Evolutionary conservation across 1,139 yeast genomes (phyloP).

Genomic region (Magnusiomyces tetraspermus): DNA sequence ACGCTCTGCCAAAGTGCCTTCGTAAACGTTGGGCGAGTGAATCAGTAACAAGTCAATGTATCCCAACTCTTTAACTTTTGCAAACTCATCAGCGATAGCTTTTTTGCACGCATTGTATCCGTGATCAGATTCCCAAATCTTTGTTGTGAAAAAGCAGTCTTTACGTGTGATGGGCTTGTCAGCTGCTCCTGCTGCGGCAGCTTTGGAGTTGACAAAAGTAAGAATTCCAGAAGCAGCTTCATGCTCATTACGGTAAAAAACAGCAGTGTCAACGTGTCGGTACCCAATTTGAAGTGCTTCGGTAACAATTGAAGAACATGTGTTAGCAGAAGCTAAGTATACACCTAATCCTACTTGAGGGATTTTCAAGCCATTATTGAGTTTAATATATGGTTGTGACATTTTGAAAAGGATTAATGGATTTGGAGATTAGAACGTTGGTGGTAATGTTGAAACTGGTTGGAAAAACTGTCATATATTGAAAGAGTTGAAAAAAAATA

Average conservation of each 20-base stretch:
- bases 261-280: constrained; percentile 61
- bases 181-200: constrained; percentile 13
- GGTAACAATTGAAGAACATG: constrained; percentile 38
- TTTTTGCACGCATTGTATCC: constrained; percentile 47
- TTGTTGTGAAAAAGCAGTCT: constrained; percentile 66
- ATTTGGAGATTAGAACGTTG: no score
- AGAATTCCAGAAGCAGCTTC: constrained; percentile 45
- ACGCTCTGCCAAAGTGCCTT: neutral
- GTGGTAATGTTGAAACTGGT: no score
- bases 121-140: constrained; percentile 49
- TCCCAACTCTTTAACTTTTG: constrained; percentile 38
- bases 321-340: constrained; percentile 38
- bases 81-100: constrained; percentile 44
- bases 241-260: constrained; percentile 47
- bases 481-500: no score
- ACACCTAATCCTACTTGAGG: constrained; percentile 56
- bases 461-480: no score
- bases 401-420: neutral
- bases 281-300: constrained; percentile 55
- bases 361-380: constrained; percentile 38
- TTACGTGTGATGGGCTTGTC: constrained; percentile 17
- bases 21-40: constrained; percentile 30
- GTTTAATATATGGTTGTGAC: constrained; percentile 15
- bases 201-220: constrained; percentile 35
- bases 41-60: constrained; percentile 41